Evolutionary conservation across 1,284 basidiomycete species (phyloP), one percentile per base, ranked within the genome.

Genomic region (Cryptococcus sp.): DNA sequence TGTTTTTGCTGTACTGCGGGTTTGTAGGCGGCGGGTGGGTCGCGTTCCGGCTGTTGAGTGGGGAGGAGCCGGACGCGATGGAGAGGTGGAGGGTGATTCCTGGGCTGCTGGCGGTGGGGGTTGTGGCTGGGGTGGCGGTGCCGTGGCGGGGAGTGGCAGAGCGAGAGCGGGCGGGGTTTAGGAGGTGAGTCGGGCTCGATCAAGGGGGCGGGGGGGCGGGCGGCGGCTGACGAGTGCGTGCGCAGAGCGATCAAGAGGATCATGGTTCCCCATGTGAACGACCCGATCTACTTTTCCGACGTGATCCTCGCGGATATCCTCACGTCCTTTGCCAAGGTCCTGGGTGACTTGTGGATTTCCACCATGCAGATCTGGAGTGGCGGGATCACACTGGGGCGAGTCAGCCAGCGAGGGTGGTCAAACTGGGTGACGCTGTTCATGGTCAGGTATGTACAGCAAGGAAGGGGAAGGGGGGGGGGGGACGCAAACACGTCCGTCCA

Each of bases 241-340:
- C 36, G 18, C 46, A 90, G 88, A 55, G 79, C 87, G 1, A 68
- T 91, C 28, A 79, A 81, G 50, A 82, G 92, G 63, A 93, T 92
- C 69, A 66, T 93, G 35, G 82, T 86, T 46, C 84, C 88, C 23
- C 80, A 84, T 0, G 71, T 82, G 33, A 79, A 80, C 52, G 80
- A 82, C 49, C 83, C 85, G 1, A 81, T 94, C 45, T 85, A 87
- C 71, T 98, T 99, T 76, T 86, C 87, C 43, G 94, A 98, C 70
- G 86, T 99, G 46, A 84, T 98, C 46, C 85, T 96, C 56, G 94
- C 95, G 54, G 96, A 99, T 81, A 85, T 97, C 59, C 84, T 96
- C 67, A 98, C 96, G 0, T 96, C 91, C 0, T 96, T 91, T 67
- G 93, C 96, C 43, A 97, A 97, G 78, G 93, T 98, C 28, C 80